phyloP scores from a whole-genome alignment of 2,329 filamentous ascomycete genomes.

The Nannizziopsis barbatae region DNA sequence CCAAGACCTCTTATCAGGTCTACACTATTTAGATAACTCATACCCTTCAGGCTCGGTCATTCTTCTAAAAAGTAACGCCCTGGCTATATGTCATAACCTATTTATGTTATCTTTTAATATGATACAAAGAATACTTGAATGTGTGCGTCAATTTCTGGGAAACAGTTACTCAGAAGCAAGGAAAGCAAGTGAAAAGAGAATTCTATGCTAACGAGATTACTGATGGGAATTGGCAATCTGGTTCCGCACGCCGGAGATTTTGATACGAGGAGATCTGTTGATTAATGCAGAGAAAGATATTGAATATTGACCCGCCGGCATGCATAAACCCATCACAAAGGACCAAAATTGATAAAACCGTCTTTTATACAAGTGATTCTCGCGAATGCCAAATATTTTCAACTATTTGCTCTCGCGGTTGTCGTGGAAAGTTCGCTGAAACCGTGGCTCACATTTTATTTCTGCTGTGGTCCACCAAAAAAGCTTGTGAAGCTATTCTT shows the following conservation, averaged over 20 bases:
- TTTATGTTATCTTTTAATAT: neutral
- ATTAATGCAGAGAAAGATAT: neutral
- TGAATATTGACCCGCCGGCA: neutral
- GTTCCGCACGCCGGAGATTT: neutral
- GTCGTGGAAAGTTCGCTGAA: neutral
- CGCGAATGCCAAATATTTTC: neutral
- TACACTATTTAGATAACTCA: too few species aligned
- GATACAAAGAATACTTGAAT: neutral
- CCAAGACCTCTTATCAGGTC: too few species aligned
- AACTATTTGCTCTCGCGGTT: neutral
- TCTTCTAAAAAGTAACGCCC: too few species aligned
- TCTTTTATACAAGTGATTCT: neutral
- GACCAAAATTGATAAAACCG: neutral
- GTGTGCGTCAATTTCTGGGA: too few species aligned
- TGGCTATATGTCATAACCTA: too few species aligned
- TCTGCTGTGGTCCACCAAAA: constrained; percentile 26
- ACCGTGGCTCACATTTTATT: neutral
- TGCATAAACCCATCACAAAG: neutral
- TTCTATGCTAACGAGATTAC: too few species aligned
- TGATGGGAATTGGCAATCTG: neutral
- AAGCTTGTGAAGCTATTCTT: constrained; percentile 60
- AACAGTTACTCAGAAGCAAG: too few species aligned
- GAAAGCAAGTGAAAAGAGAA: too few species aligned
- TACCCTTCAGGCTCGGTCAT: too few species aligned
- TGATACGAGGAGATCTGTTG: neutral